phyloP scores from a whole-genome alignment of 2,329 filamentous ascomycete species.

The Xylaria hypoxylon region DNA sequence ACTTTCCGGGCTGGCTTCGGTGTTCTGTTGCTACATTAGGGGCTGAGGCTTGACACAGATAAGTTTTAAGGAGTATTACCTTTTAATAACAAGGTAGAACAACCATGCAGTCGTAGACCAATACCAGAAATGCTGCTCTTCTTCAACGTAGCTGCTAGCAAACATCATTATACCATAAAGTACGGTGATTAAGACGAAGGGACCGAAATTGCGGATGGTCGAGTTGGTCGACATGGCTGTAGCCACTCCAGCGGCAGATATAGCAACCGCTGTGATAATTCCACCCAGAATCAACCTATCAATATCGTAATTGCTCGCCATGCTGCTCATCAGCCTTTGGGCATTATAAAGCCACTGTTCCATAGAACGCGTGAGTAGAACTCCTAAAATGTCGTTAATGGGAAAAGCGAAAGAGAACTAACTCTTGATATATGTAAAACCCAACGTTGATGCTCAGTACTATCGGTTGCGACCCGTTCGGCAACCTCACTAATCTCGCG shows the following conservation, averaged over 20 bases:
- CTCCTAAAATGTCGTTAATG: not conserved
- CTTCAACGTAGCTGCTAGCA: constrained; percentile 96
- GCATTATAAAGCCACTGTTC: constrained; percentile 74
- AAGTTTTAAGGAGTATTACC: constrained; percentile 44
- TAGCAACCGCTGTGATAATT: constrained; percentile 54
- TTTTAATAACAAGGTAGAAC: constrained; percentile 62
- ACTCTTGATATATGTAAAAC: constrained; percentile 59
- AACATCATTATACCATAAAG: constrained; percentile 93
- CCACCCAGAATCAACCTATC: constrained; percentile 65
- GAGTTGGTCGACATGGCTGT: constrained; percentile 49
- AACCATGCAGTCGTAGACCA: constrained; percentile 83
- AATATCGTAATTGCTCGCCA: constrained; percentile 92
- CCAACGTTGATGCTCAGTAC: constrained; percentile 48
- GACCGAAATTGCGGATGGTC: constrained; percentile 50
- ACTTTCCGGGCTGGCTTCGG: constrained; percentile 46
- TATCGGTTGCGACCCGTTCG: constrained; percentile 25
- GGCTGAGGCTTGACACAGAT: not conserved
- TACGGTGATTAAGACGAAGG: constrained; percentile 64
- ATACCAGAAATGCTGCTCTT: constrained; percentile 99
- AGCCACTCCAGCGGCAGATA: constrained; percentile 38
- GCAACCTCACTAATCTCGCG: constrained; percentile 51
- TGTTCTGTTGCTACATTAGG: constrained; percentile 37
- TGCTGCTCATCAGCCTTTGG: constrained; percentile 84
- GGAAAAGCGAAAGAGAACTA: constrained; percentile 29
- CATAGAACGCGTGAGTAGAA: constrained; percentile 29